phyloP scores from a whole-genome alignment of 805 yeast genomes.

The Babjeviella inositovora region DNA sequence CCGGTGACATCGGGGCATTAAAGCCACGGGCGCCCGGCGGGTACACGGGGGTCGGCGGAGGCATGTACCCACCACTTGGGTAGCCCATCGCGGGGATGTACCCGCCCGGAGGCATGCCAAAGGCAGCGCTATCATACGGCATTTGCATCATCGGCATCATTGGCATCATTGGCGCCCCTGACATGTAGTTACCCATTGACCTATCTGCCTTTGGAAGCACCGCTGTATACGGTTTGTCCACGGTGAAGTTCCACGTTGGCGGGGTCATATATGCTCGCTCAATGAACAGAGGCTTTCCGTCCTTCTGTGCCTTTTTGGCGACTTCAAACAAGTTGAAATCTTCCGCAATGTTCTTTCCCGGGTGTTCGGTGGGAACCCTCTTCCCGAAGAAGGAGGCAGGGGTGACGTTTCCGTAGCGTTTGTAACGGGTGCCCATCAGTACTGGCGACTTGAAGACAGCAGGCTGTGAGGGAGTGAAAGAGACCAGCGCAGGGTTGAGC shows the following conservation, averaged over 20 bases:
- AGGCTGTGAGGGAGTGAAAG: conserved; percentile 35
- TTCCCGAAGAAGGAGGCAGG: conserved; percentile 18
- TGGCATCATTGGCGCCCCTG: conserved; percentile 2
- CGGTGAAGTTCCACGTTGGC: conserved; percentile 59
- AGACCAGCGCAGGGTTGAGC: conserved; percentile 54
- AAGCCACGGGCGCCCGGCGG: too few relatives aligned
- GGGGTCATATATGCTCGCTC: conserved; percentile 59
- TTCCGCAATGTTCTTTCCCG: conserved; percentile 15
- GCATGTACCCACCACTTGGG: too few relatives aligned
- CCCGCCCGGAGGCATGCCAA: conserved; percentile 1
- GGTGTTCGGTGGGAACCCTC: conserved; percentile 12
- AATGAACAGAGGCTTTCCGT: conserved; percentile 18
- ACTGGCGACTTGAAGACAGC: conserved; percentile 1
- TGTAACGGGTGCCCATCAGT: conserved; percentile 1
- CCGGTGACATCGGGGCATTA: too few relatives aligned
- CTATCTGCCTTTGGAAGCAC: conserved; percentile 26
- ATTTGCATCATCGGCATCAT: conserved; percentile 2
- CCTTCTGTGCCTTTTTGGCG: conserved; percentile 16
- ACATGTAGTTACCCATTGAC: conserved; percentile 6
- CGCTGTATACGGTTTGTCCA: conserved; percentile 37
- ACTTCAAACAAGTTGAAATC: conserved; percentile 38
- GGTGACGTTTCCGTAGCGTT: conserved; percentile 2
- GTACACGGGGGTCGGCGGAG: too few relatives aligned
- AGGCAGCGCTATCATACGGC: conserved; percentile 6
- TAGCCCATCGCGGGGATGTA: too few relatives aligned